Conservation (phyloP, 257 asterid genomes). For the Plantago major region DNA sequence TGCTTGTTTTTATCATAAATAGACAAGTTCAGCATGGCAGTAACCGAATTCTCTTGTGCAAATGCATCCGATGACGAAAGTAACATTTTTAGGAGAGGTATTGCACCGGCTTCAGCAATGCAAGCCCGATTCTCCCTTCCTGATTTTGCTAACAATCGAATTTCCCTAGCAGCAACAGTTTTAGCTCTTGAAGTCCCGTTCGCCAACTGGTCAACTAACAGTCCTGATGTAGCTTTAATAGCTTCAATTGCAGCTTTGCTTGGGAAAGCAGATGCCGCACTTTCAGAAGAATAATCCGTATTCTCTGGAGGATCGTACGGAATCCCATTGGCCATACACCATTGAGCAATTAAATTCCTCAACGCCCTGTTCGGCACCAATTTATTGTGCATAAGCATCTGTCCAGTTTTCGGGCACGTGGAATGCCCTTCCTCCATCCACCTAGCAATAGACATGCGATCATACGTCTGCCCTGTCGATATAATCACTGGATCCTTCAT, state of each 20-base stretch:
- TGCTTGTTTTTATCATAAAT: conserved; percentile 76
- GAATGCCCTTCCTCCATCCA: conserved; percentile 90
- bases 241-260: conserved; percentile 69
- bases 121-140: conserved; percentile 73
- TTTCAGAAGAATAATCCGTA: conserved; percentile 38
- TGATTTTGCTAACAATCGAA: conserved; percentile 71
- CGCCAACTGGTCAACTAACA: conserved; percentile 60
- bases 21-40: conserved; percentile 83
- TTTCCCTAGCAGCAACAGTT: conserved; percentile 74
- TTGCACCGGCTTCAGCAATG: conserved; percentile 84
- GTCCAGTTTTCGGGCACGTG: conserved; percentile 90
- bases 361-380: conserved; percentile 70
- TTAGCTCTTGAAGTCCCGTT: conserved; percentile 59
- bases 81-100: conserved; percentile 56
- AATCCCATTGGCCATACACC: conserved; percentile 73
- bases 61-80: conserved; percentile 52
- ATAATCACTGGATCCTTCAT: conserved; percentile 87
- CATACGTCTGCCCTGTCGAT: conserved; percentile 91
- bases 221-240: conserved; percentile 56
- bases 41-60: conserved; percentile 88
- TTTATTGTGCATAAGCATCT: conserved; percentile 55
- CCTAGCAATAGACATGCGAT: conserved; percentile 64
- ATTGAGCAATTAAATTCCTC: conserved; percentile 64
- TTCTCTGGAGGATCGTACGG: conserved; percentile 56
- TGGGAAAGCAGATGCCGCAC: conserved; percentile 29